Evolutionary conservation across 345 rosid species (phyloP), one percentile per base, ranked within the genome.

Genomic region (Eucalyptus pauciflora): DNA sequence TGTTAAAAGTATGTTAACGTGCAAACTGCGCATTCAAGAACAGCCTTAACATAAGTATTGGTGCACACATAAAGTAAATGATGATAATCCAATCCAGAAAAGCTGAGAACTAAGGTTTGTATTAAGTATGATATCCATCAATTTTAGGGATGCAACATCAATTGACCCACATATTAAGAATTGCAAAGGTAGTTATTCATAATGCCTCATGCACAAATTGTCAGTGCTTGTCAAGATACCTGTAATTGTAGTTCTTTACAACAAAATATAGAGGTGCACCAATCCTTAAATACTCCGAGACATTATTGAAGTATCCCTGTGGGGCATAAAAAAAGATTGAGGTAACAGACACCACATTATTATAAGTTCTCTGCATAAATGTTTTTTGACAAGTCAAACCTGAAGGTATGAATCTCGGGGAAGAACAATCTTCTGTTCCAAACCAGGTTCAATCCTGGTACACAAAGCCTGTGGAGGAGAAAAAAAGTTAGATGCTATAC

Each of bases 191-290:
- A 43, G 24, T 20, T 37, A 20, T 37, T 71, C 9, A 2, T 41
- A 37, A 71, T 71, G 83, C 22, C 83, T 20, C 16, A 0, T 76
- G 46, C 33, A 54, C 52, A 58, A 60, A 50, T 80, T 25, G 43
- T 31, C 56, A 83, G 69, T 24, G 5, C 76, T 86, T 41, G 37
- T 80, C 62, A 17, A 54, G 88, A 90, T 92, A 96, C 99, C 99
- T 97, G 90, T 96, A 97, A 88, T 97, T 97, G 90, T 93, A 97
- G 91, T 96, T 94, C 94, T 97, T 96, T 88, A 96, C 96, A 87
- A 97, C 99, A 92, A 97, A 97, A 91, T 97, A 97, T 17, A 97
- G 88, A 3, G 99, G 99, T 8, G 99, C 97, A 88, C 99, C 99
- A 83, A 97, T 97, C 92, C 98, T 94, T 90, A 97, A 98, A 92